Percentiles rank a stretch among this genome's conserved stretches.
These are phyloP conservation scores for Phyllachora maydis DNA, from an alignment of 2,329 filamentous ascomycete species.

Conservation along the genomic window DNA sequence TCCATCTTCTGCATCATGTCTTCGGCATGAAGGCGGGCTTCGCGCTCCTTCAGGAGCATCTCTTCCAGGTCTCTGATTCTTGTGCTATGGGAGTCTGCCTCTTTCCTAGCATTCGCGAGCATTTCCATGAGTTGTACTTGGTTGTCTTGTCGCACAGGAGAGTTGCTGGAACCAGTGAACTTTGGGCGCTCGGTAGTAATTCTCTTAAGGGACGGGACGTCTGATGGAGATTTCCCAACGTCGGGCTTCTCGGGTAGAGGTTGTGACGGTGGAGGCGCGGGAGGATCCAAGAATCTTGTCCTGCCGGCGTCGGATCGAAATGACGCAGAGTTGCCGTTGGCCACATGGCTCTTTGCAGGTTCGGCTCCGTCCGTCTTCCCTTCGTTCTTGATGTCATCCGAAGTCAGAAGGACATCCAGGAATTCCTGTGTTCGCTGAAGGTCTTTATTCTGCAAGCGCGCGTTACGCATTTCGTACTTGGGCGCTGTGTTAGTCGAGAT, in stretches of 20 bases:
- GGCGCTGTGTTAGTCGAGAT: conserved; percentile 7
- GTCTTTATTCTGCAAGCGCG: conserved; percentile 73
- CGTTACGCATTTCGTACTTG: conserved; percentile 81
- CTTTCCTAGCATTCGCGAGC: conserved; percentile 62
- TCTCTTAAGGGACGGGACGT: conserved; percentile 50
- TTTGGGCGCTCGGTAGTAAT: conserved; percentile 57
- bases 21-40: conserved; percentile 68
- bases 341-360: conserved; percentile 20
- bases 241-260: conserved; percentile 88
- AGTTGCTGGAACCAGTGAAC: conserved; percentile 26
- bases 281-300: conserved; percentile 76
- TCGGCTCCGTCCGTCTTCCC: conserved; percentile 29
- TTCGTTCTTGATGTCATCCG: conserved; percentile 41
- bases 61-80: conserved; percentile 68
- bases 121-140: conserved; percentile 62
- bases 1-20: conserved; percentile 54
- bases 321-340: conserved; percentile 28
- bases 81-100: conserved; percentile 64
- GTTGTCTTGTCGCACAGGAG: conserved; percentile 36
- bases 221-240: too few relatives aligned
- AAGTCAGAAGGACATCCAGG: conserved; percentile 53
- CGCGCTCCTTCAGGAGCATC: conserved; percentile 57
- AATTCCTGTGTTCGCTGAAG: conserved; percentile 67
- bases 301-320: conserved; percentile 52
- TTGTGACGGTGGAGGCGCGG: conserved; percentile 81